These are phyloP conservation scores for Rubus parviflorus DNA, from an alignment of 306 rosid species.

Conservation along the genomic window DNA sequence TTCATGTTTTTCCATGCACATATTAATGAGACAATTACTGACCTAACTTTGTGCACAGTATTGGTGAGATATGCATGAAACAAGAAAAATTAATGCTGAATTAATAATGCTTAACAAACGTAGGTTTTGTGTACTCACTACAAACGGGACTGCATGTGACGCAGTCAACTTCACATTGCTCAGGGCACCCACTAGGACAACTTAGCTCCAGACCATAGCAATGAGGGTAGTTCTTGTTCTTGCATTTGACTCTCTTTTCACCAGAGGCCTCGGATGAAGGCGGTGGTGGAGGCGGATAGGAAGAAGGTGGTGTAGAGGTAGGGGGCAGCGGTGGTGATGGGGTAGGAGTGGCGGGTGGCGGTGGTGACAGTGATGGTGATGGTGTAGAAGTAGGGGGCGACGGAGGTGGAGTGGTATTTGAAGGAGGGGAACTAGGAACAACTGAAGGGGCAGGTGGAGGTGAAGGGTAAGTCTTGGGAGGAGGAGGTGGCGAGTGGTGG, in stretches of 20 bases:
- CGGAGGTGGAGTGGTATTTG: constrained; percentile 14
- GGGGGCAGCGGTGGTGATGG: neutral
- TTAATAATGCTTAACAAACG: too few relatives aligned
- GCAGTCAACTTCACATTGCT: constrained; percentile 36
- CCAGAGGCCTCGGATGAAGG: constrained; percentile 2
- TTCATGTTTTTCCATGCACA: too few relatives aligned
- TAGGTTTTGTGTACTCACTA: constrained; percentile 18
- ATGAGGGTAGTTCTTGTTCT: constrained; percentile 19
- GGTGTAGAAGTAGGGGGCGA: constrained; percentile 5
- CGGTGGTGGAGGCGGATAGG: constrained; percentile 24
- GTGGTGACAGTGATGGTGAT: neutral
- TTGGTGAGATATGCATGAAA: too few relatives aligned
- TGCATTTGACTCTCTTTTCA: constrained; percentile 28
- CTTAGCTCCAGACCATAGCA: constrained; percentile 31
- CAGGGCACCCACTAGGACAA: constrained; percentile 35
- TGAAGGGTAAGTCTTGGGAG: neutral
- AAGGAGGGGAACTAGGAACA: constrained; percentile 8
- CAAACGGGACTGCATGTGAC: constrained; percentile 41
- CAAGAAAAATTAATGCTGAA: too few relatives aligned
- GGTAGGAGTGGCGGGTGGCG: neutral
- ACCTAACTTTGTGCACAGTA: too few relatives aligned
- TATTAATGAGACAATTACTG: too few relatives aligned
- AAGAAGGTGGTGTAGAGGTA: too few relatives aligned
- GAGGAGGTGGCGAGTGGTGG: constrained; percentile 2
- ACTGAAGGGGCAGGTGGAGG: constrained; percentile 25